These are phyloP conservation scores for Echria macrotheca DNA, from an alignment of 495 filamentous ascomycete genomes.

Conservation along the genomic window DNA sequence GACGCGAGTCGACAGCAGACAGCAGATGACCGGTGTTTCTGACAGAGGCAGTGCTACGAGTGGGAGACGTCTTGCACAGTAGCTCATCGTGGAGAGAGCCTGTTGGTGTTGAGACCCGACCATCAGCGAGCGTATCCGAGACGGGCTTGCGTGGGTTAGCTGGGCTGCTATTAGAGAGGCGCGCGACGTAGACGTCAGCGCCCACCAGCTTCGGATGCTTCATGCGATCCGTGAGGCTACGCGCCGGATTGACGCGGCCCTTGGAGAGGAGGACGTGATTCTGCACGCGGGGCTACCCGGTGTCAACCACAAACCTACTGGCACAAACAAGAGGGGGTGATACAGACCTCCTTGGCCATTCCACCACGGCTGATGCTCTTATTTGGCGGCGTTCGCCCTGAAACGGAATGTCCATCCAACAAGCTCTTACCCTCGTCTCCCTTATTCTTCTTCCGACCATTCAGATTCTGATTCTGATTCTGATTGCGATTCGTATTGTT, in stretches of 20 bases:
- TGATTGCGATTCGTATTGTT: slow-evolving; percentile 15
- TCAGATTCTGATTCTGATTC: slow-evolving; percentile 8
- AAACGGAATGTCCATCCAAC: too few relatives aligned
- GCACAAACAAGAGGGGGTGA: too few relatives aligned
- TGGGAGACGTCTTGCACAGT: background rate
- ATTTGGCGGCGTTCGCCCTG: too few relatives aligned
- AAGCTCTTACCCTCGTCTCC: too few relatives aligned
- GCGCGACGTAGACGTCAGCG: slow-evolving; percentile 48
- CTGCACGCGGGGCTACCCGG: background rate
- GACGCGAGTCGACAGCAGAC: slow-evolving; percentile 33
- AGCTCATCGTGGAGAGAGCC: slow-evolving; percentile 46
- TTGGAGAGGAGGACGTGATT: slow-evolving; percentile 20
- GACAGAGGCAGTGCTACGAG: too few relatives aligned
- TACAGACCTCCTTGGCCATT: background rate
- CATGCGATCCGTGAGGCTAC: slow-evolving; percentile 29
- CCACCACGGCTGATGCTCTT: too few relatives aligned
- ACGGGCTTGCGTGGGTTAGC: background rate
- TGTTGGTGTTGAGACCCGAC: slow-evolving; percentile 4
- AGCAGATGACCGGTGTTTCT: slow-evolving; percentile 4
- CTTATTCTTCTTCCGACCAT: background rate
- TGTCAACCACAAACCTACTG: too few relatives aligned
- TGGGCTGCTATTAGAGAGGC: slow-evolving; percentile 29
- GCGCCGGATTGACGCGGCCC: slow-evolving; percentile 17
- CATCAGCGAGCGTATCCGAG: background rate
- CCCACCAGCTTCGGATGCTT: slow-evolving; percentile 43